Conservation (phyloP, 139 green algal genomes). For the Axilococcus clingmanii region DNA sequence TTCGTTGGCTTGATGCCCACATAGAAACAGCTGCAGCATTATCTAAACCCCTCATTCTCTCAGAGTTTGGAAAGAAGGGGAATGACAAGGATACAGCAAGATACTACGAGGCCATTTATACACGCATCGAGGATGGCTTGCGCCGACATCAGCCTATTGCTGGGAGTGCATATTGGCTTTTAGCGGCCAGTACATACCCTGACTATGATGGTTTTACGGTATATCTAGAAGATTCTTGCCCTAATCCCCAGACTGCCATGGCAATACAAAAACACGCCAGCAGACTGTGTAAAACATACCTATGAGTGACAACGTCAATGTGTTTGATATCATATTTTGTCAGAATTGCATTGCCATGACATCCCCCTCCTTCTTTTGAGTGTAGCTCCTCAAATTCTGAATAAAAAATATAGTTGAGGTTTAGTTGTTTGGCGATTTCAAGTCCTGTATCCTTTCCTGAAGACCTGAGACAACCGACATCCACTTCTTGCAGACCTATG, state of each 20-base stretch:
- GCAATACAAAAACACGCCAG: too few species aligned
- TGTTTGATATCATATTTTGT: slow-evolving; percentile 49
- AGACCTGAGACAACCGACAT: slow-evolving; percentile 68
- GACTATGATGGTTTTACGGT: slow-evolving; percentile 58
- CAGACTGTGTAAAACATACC: slow-evolving; percentile 8
- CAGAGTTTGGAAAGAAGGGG: slow-evolving; percentile 50
- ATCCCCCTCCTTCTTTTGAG: slow-evolving; percentile 62
- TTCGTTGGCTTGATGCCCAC: slow-evolving; percentile 29
- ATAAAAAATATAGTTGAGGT: slow-evolving; percentile 64
- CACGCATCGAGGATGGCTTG: slow-evolving; percentile 8
- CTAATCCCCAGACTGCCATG: too few species aligned
- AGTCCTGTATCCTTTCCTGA: slow-evolving; percentile 33
- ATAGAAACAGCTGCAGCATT: slow-evolving; percentile 16
- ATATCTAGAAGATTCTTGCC: slow-evolving; percentile 31
- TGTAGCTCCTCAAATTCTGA: slow-evolving; percentile 81
- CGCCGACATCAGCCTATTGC: slow-evolving; percentile 3
- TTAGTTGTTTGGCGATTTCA: slow-evolving; percentile 55
- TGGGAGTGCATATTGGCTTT: slow-evolving; percentile 39
- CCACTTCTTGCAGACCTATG: slow-evolving; percentile 69
- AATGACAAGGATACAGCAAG: neutral
- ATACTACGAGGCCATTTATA: slow-evolving; percentile 4
- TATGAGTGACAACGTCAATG: slow-evolving; percentile 34
- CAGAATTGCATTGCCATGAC: slow-evolving; percentile 80
- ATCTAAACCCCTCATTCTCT: slow-evolving; percentile 46
- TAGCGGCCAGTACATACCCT: slow-evolving; percentile 33